Base-by-base conservation (phyloP, 257 asterid genomes). In the Nicotiana attenuata region DNA sequence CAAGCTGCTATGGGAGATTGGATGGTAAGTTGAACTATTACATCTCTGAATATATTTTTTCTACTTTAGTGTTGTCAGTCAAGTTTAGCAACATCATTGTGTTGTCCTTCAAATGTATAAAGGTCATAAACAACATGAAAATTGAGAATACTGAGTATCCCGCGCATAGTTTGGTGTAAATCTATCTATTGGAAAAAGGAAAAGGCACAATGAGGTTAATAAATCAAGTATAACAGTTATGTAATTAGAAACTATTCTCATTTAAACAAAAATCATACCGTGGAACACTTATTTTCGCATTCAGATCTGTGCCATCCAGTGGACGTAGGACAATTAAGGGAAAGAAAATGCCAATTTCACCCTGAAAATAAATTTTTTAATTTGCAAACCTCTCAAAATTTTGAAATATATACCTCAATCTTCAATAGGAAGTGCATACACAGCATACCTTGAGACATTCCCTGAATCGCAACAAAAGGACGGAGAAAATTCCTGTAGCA, bases 271-370 rank as follows among this genome's bases (percentile, higher is more conserved):
- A 15, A 67, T 60, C 91, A 81, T 92, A 96, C 99, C 98, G 89
- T 64, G 95, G 98, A 90, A 90, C 98, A 81, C 87, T 91, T 66
- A 81, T 76, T 85, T 92, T 96, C 76, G 91, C 94, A 92, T 87
- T 92, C 83, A 93, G 93, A 86, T 96, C 97, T 71, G 94, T 90
- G 57, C 98, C 94, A 86, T 96, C 99, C 92, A 96, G 88, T 64
- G 96, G 84, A 81, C 97, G 91, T 63, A 96, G 87, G 83, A 94
- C 87, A 88, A 92, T 92, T 86, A 96, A 91, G 55, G 99, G 99
- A 90, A 94, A 93, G 93, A 96, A 96, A 65, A 96, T 92, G 82
- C 98, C 97, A 81, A 96, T 90, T 91, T 96, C 99, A 84, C 94
- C 97, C 99, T 96, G 94, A 83, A 83, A 86, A 77, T 68, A 31